Evolutionary conservation across 495 filamentous ascomycete species (phyloP).

Genomic region (Penicillium paradoxum): DNA sequence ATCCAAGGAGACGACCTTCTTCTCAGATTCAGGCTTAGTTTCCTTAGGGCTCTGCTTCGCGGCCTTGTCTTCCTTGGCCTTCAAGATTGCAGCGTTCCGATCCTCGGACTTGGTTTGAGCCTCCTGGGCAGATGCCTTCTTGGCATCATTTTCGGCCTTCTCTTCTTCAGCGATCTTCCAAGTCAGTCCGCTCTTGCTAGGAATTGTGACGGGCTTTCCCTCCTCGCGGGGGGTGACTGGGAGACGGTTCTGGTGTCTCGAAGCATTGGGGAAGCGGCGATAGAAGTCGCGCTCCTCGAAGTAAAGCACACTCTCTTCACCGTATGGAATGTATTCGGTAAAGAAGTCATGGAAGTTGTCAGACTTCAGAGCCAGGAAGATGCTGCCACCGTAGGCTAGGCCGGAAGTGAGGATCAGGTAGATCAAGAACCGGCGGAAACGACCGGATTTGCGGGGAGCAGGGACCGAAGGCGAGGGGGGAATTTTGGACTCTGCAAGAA

Average conservation of each 20-base stretch:
- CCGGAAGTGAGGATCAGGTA: conserved; percentile 67
- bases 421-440: conserved; percentile 70
- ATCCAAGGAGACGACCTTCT: conserved; percentile 29
- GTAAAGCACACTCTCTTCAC: conserved; percentile 92
- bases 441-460: conserved; percentile 62
- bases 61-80: conserved; percentile 42
- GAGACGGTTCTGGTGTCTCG: conserved; percentile 47
- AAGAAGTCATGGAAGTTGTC: conserved; percentile 99
- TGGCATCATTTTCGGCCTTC: conserved; percentile 37
- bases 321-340: conserved; percentile 93
- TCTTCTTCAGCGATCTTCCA: conserved; percentile 68
- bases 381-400: conserved; percentile 77
- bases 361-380: conserved; percentile 85
- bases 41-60: conserved; percentile 27
- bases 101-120: conserved; percentile 33
- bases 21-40: conserved; percentile 27
- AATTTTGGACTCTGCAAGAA: conserved; percentile 22
- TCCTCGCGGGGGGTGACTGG: conserved; percentile 47
- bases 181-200: conserved; percentile 77
- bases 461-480: conserved; percentile 37
- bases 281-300: conserved; percentile 94
- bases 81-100: conserved; percentile 32
- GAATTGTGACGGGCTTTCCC: conserved; percentile 73
- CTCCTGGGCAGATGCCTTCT: conserved; percentile 39
- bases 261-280: conserved; percentile 77